phyloP scores from a whole-genome alignment of 179 eudicot species.

The Actinidia chinensis region DNA sequence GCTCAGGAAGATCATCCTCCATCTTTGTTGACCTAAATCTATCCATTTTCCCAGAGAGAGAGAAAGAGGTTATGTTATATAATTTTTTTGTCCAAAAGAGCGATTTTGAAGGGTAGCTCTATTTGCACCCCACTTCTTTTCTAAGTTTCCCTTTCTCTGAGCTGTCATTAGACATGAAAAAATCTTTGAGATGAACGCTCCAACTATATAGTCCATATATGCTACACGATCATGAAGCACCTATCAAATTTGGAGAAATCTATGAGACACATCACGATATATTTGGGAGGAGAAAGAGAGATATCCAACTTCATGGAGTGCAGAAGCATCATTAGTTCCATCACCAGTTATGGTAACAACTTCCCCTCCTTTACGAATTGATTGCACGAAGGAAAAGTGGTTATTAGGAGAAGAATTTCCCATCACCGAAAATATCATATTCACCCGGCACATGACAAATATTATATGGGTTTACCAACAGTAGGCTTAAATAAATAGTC shows the following conservation, averaged over 20 bases:
- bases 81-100: background rate
- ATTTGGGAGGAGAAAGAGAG: background rate
- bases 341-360: slow-evolving; percentile 98
- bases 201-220: too few relatives aligned
- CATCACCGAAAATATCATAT: slow-evolving; percentile 59
- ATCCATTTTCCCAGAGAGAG: background rate
- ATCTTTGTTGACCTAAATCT: slow-evolving; percentile 16
- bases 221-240: too few relatives aligned
- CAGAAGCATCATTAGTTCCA: slow-evolving; percentile 99
- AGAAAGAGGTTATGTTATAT: background rate
- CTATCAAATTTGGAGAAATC: too few relatives aligned
- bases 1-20: slow-evolving; percentile 24
- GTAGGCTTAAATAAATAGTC: too few relatives aligned
- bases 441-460: background rate
- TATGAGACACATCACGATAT: too few relatives aligned
- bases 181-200: too few relatives aligned
- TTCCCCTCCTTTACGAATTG: slow-evolving; percentile 78
- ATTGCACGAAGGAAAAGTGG: slow-evolving; percentile 87
- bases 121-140: too few relatives aligned
- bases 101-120: background rate
- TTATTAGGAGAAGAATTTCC: slow-evolving; percentile 97
- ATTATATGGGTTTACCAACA: background rate
- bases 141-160: too few relatives aligned
- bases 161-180: too few relatives aligned
- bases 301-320: slow-evolving; percentile 63